These are phyloP conservation scores for Coemansia sp. DNA, from an alignment of 192 early-diverging fungal genomes.

Conservation along the genomic window DNA sequence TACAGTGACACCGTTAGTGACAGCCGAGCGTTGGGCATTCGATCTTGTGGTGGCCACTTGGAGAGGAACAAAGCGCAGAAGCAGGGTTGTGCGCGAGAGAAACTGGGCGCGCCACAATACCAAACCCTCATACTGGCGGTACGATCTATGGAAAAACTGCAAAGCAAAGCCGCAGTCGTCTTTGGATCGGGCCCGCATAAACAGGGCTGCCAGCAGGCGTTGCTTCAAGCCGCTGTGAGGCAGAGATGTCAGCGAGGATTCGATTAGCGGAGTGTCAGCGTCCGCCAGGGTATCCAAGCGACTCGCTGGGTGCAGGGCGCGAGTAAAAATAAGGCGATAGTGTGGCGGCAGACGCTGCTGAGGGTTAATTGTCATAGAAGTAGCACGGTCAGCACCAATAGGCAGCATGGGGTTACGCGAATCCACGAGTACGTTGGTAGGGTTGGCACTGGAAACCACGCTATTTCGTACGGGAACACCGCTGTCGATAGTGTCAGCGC, in stretches of 20 bases:
- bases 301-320: constrained; percentile 30
- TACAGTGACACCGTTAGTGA: constrained; percentile 24
- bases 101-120: constrained; percentile 54
- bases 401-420: constrained; percentile 18
- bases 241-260: constrained; percentile 37
- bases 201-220: constrained; percentile 40
- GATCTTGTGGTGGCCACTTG: constrained; percentile 44
- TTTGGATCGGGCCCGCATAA: constrained; percentile 20
- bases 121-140: constrained; percentile 46
- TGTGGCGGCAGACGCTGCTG: constrained; percentile 35
- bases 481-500: neutral
- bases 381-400: neutral
- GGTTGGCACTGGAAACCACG: neutral
- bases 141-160: constrained; percentile 46
- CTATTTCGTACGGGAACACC: neutral
- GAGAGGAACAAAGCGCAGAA: constrained; percentile 49
- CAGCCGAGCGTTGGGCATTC: constrained; percentile 21
- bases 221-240: constrained; percentile 51
- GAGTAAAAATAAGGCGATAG: constrained; percentile 42
- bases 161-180: constrained; percentile 15
- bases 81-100: constrained; percentile 18
- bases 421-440: neutral
- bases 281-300: constrained; percentile 37
- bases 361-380: constrained; percentile 24
- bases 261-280: constrained; percentile 20